Conservation (phyloP, 495 filamentous ascomycete species). For the Podospora pseudocomata region DNA sequence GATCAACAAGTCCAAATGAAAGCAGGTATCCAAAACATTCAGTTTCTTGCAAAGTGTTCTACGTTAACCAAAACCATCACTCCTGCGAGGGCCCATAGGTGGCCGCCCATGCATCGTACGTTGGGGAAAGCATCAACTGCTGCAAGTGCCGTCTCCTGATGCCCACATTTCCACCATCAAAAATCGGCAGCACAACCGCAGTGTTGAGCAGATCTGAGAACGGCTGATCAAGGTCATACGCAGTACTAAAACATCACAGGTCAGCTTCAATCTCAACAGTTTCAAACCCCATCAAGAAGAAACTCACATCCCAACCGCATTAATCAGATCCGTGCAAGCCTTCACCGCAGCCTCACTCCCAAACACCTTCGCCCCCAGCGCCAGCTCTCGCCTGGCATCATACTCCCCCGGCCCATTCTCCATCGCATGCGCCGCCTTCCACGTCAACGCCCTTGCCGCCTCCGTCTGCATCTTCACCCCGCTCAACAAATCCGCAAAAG, state of each 20-base stretch:
- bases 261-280: too few relatives aligned
- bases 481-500: slow-evolving; percentile 49
- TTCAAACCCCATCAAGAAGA: neutral
- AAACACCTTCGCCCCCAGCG: slow-evolving; percentile 52
- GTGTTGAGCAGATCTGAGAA: slow-evolving; percentile 49
- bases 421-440: slow-evolving; percentile 48
- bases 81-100: slow-evolving; percentile 23
- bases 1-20: too few relatives aligned
- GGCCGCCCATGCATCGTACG: slow-evolving; percentile 45
- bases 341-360: slow-evolving; percentile 48
- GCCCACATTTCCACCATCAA: slow-evolving; percentile 56
- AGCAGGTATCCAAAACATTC: too few relatives aligned
- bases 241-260: too few relatives aligned
- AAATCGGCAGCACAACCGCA: slow-evolving; percentile 50
- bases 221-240: slow-evolving; percentile 41
- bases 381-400: slow-evolving; percentile 42
- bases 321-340: slow-evolving; percentile 47
- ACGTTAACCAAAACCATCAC: too few relatives aligned
- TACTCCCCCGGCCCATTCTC: slow-evolving; percentile 41
- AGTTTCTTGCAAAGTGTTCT: too few relatives aligned
- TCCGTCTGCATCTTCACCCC: slow-evolving; percentile 54
- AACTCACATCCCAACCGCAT: slow-evolving; percentile 46
- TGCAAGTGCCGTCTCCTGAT: slow-evolving; percentile 51
- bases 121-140: slow-evolving; percentile 43
- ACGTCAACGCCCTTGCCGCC: slow-evolving; percentile 46